phyloP scores from a whole-genome alignment of 371 early-diverging fungal species.

The Massospora cicadina region DNA sequence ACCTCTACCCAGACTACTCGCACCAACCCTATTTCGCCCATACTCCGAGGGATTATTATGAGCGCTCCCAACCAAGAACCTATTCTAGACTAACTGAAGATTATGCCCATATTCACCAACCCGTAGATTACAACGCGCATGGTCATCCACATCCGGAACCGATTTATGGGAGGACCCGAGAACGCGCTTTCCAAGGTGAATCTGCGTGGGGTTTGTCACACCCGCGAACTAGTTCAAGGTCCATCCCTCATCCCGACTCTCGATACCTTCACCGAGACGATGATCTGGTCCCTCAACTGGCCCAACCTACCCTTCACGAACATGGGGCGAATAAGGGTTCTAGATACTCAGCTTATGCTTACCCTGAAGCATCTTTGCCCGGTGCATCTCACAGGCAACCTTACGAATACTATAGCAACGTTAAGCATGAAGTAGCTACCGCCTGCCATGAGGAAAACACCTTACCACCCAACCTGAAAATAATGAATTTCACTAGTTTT shows the following conservation, averaged over 20 bases:
- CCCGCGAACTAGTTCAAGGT: not conserved
- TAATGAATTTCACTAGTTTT: slow-evolving; percentile 8
- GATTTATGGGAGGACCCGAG: not conserved
- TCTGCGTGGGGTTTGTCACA: not conserved
- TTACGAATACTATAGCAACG: not conserved
- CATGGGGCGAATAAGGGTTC: not conserved
- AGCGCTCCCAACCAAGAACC: not conserved
- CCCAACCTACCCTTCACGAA: not conserved
- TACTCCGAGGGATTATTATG: not conserved
- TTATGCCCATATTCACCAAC: not conserved
- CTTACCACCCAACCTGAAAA: not conserved
- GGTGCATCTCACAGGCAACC: not conserved
- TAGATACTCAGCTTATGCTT: not conserved
- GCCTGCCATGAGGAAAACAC: not conserved
- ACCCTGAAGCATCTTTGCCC: not conserved
- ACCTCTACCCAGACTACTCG: not conserved
- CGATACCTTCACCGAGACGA: not conserved
- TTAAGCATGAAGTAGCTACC: not conserved
- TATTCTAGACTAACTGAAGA: not conserved
- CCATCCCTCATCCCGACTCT: not conserved
- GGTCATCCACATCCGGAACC: not conserved
- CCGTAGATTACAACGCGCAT: not conserved
- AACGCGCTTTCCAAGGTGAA: not conserved
- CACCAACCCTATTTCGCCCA: not conserved
- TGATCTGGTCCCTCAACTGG: not conserved